Base-by-base conservation (phyloP, 129 eudicot species). In the Tagetes erecta region DNA sequence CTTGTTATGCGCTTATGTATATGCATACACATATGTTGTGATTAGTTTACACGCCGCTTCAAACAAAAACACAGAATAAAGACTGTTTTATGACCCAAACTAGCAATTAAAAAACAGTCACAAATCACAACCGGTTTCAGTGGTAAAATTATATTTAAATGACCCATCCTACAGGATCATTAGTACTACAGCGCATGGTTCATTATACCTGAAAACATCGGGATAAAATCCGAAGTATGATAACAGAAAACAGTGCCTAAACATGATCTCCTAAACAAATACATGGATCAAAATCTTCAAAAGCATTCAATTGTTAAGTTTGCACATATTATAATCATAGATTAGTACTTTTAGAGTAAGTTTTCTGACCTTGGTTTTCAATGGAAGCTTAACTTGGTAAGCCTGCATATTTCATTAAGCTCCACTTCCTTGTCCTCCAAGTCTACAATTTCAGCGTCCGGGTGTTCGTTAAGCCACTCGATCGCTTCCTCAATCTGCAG, bases 381-480 rank as follows among this genome's bases (percentile, higher is more conserved):
- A 1, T 53, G 42, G 13, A 69, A 6, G 63, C 5, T 31, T 13
- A 70, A 57, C 74, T 57, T 57, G 7, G 13, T 56, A 58, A 38
- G 47, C 6, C 8, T 69, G 76, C 82, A 78, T 59, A 60, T 10
- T 5, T 78, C 30, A 3, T 70, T 7, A 78, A 78, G 45, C 77
- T 78, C 71, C 1, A 2, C 11, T 63, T 69, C 53, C 57, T 60
- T 68, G 11, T 60, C 35, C 47, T 78, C 67, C n/a, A 78, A 60
- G 35, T 70, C 71, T 11, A 7, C 62, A 10, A 13, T 20, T 12
- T 72, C 78, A 33, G 78, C 74, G 33, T 41, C 73, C n/a, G 41
- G 51, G 51, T 72, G 74, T 33, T 72, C 74, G 11, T 72, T 74
- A 35, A 79, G 78, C 69, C 83, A 79, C 78, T 64, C 67, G 49